These are phyloP conservation scores for Myriosclerotinia curreyana DNA, from an alignment of 2,329 filamentous ascomycete genomes.

Conservation along the genomic window DNA sequence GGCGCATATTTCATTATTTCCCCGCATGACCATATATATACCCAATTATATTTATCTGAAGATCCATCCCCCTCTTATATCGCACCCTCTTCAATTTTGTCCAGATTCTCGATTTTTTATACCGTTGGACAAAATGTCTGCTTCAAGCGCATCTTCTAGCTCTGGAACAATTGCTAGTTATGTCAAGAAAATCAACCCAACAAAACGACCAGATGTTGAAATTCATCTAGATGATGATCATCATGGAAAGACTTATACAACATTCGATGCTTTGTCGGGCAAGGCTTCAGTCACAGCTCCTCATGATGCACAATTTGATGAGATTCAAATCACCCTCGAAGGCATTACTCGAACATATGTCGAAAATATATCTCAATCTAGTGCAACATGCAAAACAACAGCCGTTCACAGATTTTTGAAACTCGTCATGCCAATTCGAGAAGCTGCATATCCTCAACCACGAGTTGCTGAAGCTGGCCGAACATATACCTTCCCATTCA, in stretches of 20 bases:
- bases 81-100: conserved; percentile 12
- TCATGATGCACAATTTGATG: conserved; percentile 36
- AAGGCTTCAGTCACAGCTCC: conserved; percentile 35
- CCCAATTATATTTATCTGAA: conserved; percentile 14
- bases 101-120: conserved; percentile 8
- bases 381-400: conserved; percentile 29
- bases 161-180: conserved; percentile 33
- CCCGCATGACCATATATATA: conserved; percentile 13
- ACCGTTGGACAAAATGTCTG: conserved; percentile 27
- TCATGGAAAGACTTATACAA: conserved; percentile 35
- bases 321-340: conserved; percentile 38
- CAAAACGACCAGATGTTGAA: conserved; percentile 33
- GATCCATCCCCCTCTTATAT: conserved; percentile 1
- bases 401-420: conserved; percentile 39
- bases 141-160: conserved; percentile 30
- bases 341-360: conserved; percentile 35
- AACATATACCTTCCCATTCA: conserved; percentile 37
- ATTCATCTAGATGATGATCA: conserved; percentile 34
- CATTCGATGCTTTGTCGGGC: conserved; percentile 36
- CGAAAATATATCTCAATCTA: conserved; percentile 35
- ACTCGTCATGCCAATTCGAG: conserved; percentile 38
- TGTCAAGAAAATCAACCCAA: conserved; percentile 30
- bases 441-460: conserved; percentile 35
- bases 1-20: conserved; percentile 19
- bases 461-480: conserved; percentile 36